Conservation (phyloP, 352 stramenopile species). For the Phytophthora chlamydospora region DNA sequence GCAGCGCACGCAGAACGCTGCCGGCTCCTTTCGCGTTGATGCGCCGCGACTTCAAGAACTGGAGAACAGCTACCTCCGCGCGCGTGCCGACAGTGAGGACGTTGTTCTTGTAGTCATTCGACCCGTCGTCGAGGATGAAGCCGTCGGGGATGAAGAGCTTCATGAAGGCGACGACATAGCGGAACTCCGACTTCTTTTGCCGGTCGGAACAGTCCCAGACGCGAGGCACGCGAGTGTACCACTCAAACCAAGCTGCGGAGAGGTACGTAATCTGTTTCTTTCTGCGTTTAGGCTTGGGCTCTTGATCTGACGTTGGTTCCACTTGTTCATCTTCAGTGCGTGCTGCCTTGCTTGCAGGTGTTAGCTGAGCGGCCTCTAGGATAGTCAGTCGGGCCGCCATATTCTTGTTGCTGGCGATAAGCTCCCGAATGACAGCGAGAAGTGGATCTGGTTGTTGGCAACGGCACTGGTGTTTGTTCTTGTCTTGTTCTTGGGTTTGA, state of each 20-base stretch:
- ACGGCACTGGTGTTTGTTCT: background rate
- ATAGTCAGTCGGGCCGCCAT: background rate
- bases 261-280: conserved; percentile 7
- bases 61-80: background rate
- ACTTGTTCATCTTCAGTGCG: background rate
- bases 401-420: conserved; percentile 3
- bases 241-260: too few relatives aligned
- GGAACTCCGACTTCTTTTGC: conserved; percentile 2
- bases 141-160: conserved; percentile 21
- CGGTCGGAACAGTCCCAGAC: conserved; percentile 3
- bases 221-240: background rate
- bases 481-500: conserved; percentile 3
- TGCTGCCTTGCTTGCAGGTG: background rate
- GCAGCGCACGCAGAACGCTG: background rate
- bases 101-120: background rate
- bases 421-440: conserved; percentile 10
- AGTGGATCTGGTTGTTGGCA: conserved; percentile 4
- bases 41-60: background rate
- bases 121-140: background rate
- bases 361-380: conserved; percentile 5
- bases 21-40: conserved; percentile 1
- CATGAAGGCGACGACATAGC: conserved; percentile 18
- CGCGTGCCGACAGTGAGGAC: background rate
- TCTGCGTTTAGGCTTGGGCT: conserved; percentile 5
- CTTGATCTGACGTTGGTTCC: conserved; percentile 5